Evolutionary conservation across 441 rosid genomes (phyloP).

Genomic region (Populus tomentosa): DNA sequence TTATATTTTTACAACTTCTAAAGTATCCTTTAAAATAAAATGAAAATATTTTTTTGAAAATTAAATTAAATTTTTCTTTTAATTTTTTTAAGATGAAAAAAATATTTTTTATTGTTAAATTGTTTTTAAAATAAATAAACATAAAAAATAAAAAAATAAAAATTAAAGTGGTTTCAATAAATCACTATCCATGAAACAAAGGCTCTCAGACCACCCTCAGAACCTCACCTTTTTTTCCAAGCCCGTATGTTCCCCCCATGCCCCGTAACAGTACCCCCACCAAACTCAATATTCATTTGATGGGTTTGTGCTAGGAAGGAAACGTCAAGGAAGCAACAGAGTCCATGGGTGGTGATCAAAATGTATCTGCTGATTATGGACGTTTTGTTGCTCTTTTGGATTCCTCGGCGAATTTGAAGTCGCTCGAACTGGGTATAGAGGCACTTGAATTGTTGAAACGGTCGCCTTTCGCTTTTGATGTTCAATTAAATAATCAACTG

Average conservation of each 20-base stretch:
- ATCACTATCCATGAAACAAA: too few relatives aligned
- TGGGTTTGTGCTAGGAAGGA: constrained; percentile 45
- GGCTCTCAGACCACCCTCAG: too few relatives aligned
- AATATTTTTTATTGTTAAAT: too few relatives aligned
- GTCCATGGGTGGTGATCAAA: constrained; percentile 27
- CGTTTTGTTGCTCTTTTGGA: constrained; percentile 37
- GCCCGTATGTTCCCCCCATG: not conserved
- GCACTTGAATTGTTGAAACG: constrained; percentile 39
- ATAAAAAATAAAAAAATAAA: too few relatives aligned
- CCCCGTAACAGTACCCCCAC: not conserved
- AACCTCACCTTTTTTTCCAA: too few relatives aligned
- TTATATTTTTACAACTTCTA: too few relatives aligned
- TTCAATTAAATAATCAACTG: constrained; percentile 41
- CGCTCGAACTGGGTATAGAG: constrained; percentile 38
- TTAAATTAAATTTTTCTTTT: too few relatives aligned
- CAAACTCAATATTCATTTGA: constrained; percentile 32
- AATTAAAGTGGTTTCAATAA: too few relatives aligned
- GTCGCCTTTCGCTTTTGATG: constrained; percentile 32
- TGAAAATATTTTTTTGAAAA: too few relatives aligned
- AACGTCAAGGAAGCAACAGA: constrained; percentile 46
- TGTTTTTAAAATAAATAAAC: too few relatives aligned
- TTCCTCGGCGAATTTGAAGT: constrained; percentile 30
- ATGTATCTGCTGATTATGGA: constrained; percentile 36
- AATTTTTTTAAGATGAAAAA: too few relatives aligned
- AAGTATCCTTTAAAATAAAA: too few relatives aligned